Evolutionary conservation across 768 basidiomycete genomes (phyloP), one percentile per base, ranked within the genome.

Genomic region (Coprinopsis sp.): DNA sequence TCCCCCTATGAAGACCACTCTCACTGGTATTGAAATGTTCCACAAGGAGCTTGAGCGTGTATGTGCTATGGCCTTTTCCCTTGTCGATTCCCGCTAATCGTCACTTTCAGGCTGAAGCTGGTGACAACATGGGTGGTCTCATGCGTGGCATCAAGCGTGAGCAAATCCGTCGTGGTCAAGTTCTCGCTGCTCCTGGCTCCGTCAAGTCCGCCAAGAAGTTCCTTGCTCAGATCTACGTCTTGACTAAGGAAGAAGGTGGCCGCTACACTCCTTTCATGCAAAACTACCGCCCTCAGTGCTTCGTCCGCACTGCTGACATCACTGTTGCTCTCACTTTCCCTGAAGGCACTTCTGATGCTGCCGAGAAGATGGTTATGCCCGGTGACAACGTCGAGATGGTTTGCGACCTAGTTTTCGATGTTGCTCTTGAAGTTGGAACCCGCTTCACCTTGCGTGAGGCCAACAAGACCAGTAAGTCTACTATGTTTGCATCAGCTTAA

Each of bases 51-150:
- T 99, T 46, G 96, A 99, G 29, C 83, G 93, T 46, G 88, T 85
- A 66, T 33, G 76, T 57, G 14, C n/a, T 16, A 4, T n/a, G n/a
- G 30, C 42, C 21, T 49, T 34, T 14, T 10, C 27, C 22, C 18
- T 12, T 13, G 16, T 44, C 33, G 22, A 6, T 19, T 22, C 12
- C 18, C 28, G 36, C 52, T 33, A 44, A 53, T 28, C 29, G 34
- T 37, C 23, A 39, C 23, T 31, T 16, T 34, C 47, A 88, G 84
- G 94, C 91, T 50, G 91, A 98, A 68, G 95, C 96, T 51, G 96
- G 96, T 58, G 96, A 99, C 70, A 98, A 98, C 76, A 97, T 98
- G 91, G 96, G 96, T 55, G 89, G 87, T 46, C 77, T 99, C 29
- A 83, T 99, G 37, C 91, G 96, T 66, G 94, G 96, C 62, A 74